Conservation (phyloP, 192 early-diverging fungal genomes). For the Rhizoclosmatium sp. region DNA sequence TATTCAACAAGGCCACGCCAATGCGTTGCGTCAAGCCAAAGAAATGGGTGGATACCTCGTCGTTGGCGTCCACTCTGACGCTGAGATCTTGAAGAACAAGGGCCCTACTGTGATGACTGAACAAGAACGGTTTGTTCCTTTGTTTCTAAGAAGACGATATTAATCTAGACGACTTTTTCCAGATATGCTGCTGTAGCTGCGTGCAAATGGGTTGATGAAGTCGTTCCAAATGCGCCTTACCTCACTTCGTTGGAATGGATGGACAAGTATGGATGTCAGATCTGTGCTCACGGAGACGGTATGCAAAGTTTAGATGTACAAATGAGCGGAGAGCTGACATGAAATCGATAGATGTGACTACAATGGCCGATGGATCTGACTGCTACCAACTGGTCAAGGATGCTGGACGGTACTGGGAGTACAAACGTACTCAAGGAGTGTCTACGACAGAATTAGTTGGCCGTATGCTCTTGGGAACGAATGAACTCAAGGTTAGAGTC, state of each 20-base stretch:
- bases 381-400: constrained; percentile 97
- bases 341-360: constrained; percentile 69
- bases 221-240: constrained; percentile 94
- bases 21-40: constrained; percentile 93
- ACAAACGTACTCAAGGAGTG: constrained; percentile 93
- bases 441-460: constrained; percentile 97
- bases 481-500: background rate
- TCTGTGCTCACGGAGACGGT: constrained; percentile 97
- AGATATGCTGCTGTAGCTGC: constrained; percentile 93
- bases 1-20: constrained; percentile 85
- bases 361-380: constrained; percentile 93
- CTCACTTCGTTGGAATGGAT: constrained; percentile 86
- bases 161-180: background rate
- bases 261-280: constrained; percentile 89
- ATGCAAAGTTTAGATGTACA: too few relatives aligned
- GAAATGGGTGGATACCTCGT: constrained; percentile 88
- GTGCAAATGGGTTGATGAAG: constrained; percentile 96
- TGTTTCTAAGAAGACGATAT: background rate
- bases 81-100: constrained; percentile 91
- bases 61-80: constrained; percentile 95
- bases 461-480: constrained; percentile 90
- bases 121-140: constrained; percentile 76
- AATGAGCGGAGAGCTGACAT: too few relatives aligned
- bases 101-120: constrained; percentile 97
- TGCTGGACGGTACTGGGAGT: constrained; percentile 93